Conservation (phyloP, 345 rosid genomes). For the Lepidium africanum region DNA sequence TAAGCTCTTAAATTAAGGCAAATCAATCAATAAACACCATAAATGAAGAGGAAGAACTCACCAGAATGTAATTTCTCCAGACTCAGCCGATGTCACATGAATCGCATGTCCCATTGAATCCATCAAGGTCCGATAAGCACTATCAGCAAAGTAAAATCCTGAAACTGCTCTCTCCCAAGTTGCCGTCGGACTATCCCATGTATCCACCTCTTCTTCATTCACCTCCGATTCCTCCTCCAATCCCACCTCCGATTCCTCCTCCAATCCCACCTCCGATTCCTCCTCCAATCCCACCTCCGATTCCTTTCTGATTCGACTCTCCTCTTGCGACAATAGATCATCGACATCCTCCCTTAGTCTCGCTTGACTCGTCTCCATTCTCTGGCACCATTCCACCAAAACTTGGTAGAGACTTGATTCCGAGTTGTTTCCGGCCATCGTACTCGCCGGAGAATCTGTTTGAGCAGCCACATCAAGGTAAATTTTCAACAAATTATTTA, state of each 20-base stretch:
- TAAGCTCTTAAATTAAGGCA: background rate
- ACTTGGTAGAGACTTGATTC: conserved; percentile 30
- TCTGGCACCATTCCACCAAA: conserved; percentile 57
- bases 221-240: background rate
- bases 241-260: background rate
- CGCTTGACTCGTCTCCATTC: conserved; percentile 54
- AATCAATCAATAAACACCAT: background rate
- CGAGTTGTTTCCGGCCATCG: conserved; percentile 38
- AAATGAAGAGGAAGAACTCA: conserved; percentile 1
- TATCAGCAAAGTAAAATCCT: conserved; percentile 38
- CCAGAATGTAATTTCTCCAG: conserved; percentile 67
- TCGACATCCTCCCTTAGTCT: conserved; percentile 44
- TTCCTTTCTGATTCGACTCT: conserved; percentile 12
- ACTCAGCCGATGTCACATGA: conserved; percentile 44
- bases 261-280: background rate
- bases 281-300: background rate
- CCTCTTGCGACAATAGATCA: conserved; percentile 28
- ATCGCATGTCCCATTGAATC: conserved; percentile 78
- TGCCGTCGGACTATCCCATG: conserved; percentile 26
- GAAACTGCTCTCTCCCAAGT: conserved; percentile 28
- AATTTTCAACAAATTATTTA: background rate
- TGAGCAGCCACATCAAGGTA: conserved; percentile 5
- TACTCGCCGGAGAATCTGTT: conserved; percentile 24
- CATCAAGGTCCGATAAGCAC: conserved; percentile 55
- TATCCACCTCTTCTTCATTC: conserved; percentile 7